Evolutionary conservation across 805 yeast species (phyloP).

Genomic region (Cephaloascus albidus): DNA sequence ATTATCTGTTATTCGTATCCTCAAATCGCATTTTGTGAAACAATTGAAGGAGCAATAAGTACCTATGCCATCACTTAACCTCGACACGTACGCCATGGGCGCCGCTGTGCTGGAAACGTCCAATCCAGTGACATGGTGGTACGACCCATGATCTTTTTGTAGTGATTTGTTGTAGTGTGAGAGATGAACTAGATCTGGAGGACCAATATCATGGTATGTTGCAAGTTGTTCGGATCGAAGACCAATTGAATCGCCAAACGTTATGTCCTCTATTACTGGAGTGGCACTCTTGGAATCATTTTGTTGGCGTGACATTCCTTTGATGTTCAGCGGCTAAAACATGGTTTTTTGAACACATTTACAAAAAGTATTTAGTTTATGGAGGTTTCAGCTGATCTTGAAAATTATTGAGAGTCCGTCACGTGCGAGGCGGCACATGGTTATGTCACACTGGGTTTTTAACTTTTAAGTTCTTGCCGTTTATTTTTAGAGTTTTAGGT

Average conservation of each 20-base stretch:
- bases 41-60: conserved; percentile 68
- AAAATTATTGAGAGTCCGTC: no score
- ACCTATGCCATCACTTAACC: conserved; percentile 26
- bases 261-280: conserved; percentile 34
- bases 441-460: no score
- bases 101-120: conserved; percentile 44
- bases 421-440: no score
- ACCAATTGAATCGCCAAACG: conserved; percentile 41
- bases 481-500: no score
- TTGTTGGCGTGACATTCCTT: no score
- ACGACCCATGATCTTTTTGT: conserved; percentile 41
- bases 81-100: conserved; percentile 46
- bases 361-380: no score
- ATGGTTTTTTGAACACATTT: no score
- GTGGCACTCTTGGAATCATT: no score
- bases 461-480: no score
- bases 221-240: conserved; percentile 35
- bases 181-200: conserved; percentile 62
- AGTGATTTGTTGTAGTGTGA: conserved; percentile 31
- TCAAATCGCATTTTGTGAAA: conserved; percentile 63
- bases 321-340: no score
- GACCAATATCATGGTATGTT: conserved; percentile 50
- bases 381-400: no score
- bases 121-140: conserved; percentile 44
- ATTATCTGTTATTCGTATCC: conserved; percentile 42